phyloP scores from a whole-genome alignment of 192 early-diverging fungal species.

The Diversispora epigaea region DNA sequence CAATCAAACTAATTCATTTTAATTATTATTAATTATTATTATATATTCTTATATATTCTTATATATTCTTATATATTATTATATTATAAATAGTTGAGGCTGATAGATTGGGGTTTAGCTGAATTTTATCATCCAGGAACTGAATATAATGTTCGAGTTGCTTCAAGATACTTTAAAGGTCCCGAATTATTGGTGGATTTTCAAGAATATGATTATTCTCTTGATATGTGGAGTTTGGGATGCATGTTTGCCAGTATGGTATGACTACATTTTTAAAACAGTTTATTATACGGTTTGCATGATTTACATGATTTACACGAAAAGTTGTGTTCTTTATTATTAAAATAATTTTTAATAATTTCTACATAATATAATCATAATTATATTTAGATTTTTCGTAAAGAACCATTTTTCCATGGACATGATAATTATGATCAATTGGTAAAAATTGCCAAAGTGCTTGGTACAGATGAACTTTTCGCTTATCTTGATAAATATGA shows the following conservation, averaged over 20 bases:
- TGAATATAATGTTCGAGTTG: slow-evolving; percentile 97
- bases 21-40: too few relatives aligned
- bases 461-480: slow-evolving; percentile 94
- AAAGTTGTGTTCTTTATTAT: too few relatives aligned
- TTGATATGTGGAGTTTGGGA: slow-evolving; percentile 99
- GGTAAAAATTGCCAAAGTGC: slow-evolving; percentile 96
- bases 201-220: slow-evolving; percentile 97
- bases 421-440: slow-evolving; percentile 99
- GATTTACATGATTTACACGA: too few relatives aligned
- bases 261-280: slow-evolving; percentile 19
- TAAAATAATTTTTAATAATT: too few relatives aligned
- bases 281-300: slow-evolving; percentile 11
- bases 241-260: slow-evolving; percentile 99
- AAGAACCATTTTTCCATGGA: slow-evolving; percentile 99
- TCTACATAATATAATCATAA: too few relatives aligned
- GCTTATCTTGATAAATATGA: slow-evolving; percentile 95
- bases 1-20: too few relatives aligned
- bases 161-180: slow-evolving; percentile 98
- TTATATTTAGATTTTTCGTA: slow-evolving; percentile 84
- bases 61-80: too few relatives aligned
- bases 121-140: slow-evolving; percentile 99
- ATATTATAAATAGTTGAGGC: slow-evolving; percentile 61
- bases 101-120: slow-evolving; percentile 99
- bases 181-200: slow-evolving; percentile 98
- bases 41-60: too few relatives aligned